Evolutionary conservation across 371 early-diverging fungal genomes (phyloP).

Genomic region (Apophysomyces trapeziformis): DNA sequence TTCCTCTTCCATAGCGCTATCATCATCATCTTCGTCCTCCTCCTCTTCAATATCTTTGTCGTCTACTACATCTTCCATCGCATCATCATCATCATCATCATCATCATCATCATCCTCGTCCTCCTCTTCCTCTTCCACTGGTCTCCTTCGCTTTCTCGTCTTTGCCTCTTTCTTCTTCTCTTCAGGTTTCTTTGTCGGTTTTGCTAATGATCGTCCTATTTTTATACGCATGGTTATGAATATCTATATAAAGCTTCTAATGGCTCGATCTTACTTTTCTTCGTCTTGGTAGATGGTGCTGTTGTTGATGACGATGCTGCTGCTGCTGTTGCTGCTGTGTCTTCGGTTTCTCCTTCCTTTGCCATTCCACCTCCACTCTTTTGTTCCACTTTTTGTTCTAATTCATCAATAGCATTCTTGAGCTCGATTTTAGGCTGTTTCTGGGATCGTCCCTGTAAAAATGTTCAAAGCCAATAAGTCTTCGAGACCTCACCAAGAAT

Average conservation of each 20-base stretch:
- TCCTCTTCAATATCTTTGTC: neutral
- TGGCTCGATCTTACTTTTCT: constrained; percentile 2
- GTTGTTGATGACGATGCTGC: no score
- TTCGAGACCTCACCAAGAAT: neutral
- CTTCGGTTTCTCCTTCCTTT: constrained; percentile 10
- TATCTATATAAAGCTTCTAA: neutral
- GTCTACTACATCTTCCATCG: neutral
- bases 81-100: neutral
- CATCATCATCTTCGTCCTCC: neutral
- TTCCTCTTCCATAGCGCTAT: neutral
- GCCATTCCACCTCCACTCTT: constrained; percentile 35
- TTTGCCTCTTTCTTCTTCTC: neutral
- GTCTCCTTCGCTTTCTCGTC: neutral
- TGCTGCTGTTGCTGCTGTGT: no score
- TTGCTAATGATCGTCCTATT: neutral
- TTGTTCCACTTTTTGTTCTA: constrained; percentile 64
- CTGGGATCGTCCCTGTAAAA: constrained; percentile 61
- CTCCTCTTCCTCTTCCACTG: neutral
- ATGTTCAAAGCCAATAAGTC: neutral
- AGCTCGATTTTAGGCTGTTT: constrained; percentile 74
- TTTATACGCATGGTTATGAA: neutral
- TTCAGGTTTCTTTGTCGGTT: neutral
- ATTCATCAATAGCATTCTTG: constrained; percentile 80
- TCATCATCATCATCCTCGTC: neutral
- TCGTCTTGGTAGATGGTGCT: neutral